Conservation (phyloP, 192 early-diverging fungal species). For the Gaertneriomyces sp. region DNA sequence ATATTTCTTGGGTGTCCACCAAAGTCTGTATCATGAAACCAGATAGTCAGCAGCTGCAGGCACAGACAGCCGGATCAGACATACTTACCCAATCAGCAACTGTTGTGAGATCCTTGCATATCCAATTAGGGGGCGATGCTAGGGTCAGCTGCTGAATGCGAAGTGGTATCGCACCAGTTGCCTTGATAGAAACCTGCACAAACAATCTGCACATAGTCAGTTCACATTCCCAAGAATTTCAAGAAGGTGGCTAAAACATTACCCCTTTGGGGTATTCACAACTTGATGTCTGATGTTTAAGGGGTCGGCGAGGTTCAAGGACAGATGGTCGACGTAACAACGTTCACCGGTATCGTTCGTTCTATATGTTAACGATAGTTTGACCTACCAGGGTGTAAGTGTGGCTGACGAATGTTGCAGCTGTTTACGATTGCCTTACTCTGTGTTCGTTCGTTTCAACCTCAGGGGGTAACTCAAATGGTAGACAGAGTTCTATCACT, state of each 20-base stretch:
- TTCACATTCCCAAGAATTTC: no score
- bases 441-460: no score
- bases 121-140: background rate
- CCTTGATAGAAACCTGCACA: background rate
- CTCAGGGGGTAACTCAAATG: no score
- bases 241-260: background rate
- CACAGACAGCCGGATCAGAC: background rate
- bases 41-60: background rate
- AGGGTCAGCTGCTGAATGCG: background rate
- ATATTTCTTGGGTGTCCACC: background rate
- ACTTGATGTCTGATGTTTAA: background rate
- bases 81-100: background rate
- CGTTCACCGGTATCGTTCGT: background rate
- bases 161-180: background rate
- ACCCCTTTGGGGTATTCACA: background rate
- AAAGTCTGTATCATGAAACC: background rate
- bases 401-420: no score
- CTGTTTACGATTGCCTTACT: no score
- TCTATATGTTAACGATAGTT: background rate
- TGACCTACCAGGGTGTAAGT: no score
- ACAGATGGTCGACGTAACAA: background rate
- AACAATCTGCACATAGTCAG: background rate
- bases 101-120: background rate
- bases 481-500: no score
- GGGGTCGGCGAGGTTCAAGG: conserved; percentile 2